Percentiles rank a stretch among this genome's conserved stretches.
phyloP scores from a whole-genome alignment of 805 yeast species.

The Candida cerambycidarum region DNA sequence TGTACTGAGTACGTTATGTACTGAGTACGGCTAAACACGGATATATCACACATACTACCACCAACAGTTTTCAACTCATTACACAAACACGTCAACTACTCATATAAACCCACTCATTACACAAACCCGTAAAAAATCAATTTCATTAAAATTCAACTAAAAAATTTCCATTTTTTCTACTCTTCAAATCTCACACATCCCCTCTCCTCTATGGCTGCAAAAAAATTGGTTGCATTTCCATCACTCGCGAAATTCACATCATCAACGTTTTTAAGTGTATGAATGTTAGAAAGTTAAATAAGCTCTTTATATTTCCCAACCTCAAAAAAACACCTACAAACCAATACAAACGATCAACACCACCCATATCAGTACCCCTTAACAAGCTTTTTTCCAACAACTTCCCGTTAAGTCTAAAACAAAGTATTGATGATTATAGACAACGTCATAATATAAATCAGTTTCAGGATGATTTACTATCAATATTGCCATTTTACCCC shows the following conservation, averaged over 20 bases:
- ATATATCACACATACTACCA: no score
- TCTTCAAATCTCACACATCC: no score
- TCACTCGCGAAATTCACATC: neutral
- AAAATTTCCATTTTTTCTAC: no score
- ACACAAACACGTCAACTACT: no score
- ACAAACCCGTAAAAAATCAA: no score
- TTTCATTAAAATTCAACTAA: no score
- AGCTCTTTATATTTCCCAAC: neutral
- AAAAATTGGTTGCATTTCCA: no score
- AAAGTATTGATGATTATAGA: constrained; percentile 55
- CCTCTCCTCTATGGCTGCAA: no score
- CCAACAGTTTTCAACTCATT: no score
- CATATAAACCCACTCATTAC: no score
- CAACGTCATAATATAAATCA: constrained; percentile 35
- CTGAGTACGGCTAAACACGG: no score
- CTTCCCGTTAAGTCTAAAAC: constrained; percentile 56
- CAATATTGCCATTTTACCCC: constrained; percentile 49
- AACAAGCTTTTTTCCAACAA: constrained; percentile 49
- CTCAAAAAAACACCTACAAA: neutral
- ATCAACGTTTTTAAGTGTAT: constrained; percentile 1
- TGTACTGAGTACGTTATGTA: no score
- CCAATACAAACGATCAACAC: constrained; percentile 52
- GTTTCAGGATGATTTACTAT: constrained; percentile 48
- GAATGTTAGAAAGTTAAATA: constrained; percentile 5
- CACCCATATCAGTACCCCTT: constrained; percentile 69